Percentiles rank a stretch among this genome's conserved stretches.
These are phyloP conservation scores for Danielozyma ontarioensis DNA, from an alignment of 805 yeast species.

Conservation along the genomic window DNA sequence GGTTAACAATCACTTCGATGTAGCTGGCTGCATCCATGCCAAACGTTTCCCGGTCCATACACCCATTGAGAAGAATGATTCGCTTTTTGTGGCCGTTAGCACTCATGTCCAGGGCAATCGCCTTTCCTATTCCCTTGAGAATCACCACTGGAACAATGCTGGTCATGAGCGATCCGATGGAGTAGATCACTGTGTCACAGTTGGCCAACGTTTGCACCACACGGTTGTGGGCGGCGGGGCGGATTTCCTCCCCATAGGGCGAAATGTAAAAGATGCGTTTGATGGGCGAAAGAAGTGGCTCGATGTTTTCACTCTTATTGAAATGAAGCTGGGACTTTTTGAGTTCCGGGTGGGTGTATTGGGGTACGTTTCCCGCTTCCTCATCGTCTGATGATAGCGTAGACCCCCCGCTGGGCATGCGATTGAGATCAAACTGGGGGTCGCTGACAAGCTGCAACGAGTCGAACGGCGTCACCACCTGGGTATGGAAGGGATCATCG, in stretches of 20 bases:
- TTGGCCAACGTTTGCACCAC: conserved; percentile 47
- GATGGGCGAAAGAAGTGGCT: conserved; percentile 71
- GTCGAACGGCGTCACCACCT: no score
- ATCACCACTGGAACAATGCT: conserved; percentile 77
- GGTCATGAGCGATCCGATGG: conserved; percentile 88
- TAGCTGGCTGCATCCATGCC: conserved; percentile 61
- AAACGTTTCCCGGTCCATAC: conserved; percentile 72
- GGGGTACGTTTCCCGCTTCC: conserved; percentile 59
- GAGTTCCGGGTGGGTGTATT: conserved; percentile 75
- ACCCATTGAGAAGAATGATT: conserved; percentile 68
- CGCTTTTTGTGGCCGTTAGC: conserved; percentile 30
- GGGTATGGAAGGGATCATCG: neutral
- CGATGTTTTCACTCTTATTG: conserved; percentile 47
- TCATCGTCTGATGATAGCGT: conserved; percentile 21
- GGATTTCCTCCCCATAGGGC: conserved; percentile 82
- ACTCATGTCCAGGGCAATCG: conserved; percentile 31
- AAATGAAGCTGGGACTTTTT: conserved; percentile 71
- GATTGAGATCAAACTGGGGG: neutral
- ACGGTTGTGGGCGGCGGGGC: conserved; percentile 65
- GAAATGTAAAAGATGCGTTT: conserved; percentile 72
- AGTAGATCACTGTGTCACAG: conserved; percentile 59
- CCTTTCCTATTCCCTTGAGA: conserved; percentile 66
- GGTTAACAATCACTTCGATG: conserved; percentile 48
- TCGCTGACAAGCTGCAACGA: no score
- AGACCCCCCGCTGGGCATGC: neutral